Conservation (phyloP, 1,139 yeast genomes). For the Scheffersomyces titani region DNA sequence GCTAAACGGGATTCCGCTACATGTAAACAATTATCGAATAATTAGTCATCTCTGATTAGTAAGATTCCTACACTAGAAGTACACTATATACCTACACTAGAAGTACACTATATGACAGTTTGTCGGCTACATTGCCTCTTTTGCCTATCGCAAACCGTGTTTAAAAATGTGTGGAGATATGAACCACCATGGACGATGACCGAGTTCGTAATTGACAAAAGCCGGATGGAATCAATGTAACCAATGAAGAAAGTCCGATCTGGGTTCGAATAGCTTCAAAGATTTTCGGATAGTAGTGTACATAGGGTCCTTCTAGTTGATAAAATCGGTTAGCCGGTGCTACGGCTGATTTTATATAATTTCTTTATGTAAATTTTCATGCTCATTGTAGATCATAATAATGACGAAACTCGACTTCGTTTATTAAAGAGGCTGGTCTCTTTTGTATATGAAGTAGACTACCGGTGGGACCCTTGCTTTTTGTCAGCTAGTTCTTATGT, state of each 20-base stretch:
- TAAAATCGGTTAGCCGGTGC: neutral
- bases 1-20: neutral
- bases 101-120: too few relatives aligned
- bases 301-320: neutral
- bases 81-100: too few relatives aligned
- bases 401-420: neutral
- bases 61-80: neutral
- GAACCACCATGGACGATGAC: neutral
- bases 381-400: neutral
- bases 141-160: neutral
- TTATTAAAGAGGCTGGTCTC: neutral
- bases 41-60: neutral
- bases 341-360: neutral
- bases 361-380: neutral
- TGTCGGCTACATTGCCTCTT: neutral
- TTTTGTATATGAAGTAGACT: neutral
- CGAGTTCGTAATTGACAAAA: neutral
- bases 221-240: neutral
- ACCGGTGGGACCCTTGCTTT: neutral
- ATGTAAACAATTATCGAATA: neutral
- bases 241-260: neutral
- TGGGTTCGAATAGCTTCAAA: neutral
- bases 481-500: neutral
- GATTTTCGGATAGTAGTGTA: neutral
- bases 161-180: neutral